Conservation (phyloP, 1,284 basidiomycete genomes). For the Ustanciosporium gigantosporum region DNA sequence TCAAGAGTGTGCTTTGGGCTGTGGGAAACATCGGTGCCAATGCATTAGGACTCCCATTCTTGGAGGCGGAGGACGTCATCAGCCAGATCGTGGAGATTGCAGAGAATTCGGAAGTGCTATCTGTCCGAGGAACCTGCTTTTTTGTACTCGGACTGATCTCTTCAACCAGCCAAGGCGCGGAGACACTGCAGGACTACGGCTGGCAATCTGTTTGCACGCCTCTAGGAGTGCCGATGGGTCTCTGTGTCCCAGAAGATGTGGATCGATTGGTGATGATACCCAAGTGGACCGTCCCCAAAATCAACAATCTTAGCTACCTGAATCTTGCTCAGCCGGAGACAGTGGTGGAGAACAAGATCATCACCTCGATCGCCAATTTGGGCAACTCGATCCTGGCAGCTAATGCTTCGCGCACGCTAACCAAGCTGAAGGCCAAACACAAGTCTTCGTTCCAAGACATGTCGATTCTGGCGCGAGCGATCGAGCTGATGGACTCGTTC, state of each 20-base stretch:
- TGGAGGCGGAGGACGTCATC: constrained; percentile 92
- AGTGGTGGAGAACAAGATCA: constrained; percentile 76
- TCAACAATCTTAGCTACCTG: constrained; percentile 17
- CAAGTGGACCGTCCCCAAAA: constrained; percentile 67
- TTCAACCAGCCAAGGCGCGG: constrained; percentile 72
- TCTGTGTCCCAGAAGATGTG: constrained; percentile 84
- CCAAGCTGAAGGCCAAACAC: constrained; percentile 65
- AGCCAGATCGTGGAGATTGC: constrained; percentile 88
- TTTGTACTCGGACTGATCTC: constrained; percentile 86
- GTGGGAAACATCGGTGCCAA: constrained; percentile 93
- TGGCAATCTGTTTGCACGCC: constrained; percentile 81
- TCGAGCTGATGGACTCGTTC: constrained; percentile 63
- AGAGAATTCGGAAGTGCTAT: constrained; percentile 82
- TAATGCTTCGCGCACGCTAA: constrained; percentile 46
- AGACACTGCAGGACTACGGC: constrained; percentile 83
- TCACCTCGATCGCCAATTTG: constrained; percentile 87
- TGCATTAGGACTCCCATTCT: constrained; percentile 83
- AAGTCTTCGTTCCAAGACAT: constrained; percentile 35
- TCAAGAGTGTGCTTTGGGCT: constrained; percentile 96
- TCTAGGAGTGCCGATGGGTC: constrained; percentile 81
- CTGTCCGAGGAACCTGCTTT: constrained; percentile 93
- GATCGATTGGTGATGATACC: constrained; percentile 82
- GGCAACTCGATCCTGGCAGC: constrained; percentile 89
- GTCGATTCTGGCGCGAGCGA: constrained; percentile 43
- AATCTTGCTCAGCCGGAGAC: constrained; percentile 64